Evolutionary conservation across 176 grass and related monocot species (phyloP), one percentile per base, ranked within the genome.

Genomic region (Alopecurus myosuroides): DNA sequence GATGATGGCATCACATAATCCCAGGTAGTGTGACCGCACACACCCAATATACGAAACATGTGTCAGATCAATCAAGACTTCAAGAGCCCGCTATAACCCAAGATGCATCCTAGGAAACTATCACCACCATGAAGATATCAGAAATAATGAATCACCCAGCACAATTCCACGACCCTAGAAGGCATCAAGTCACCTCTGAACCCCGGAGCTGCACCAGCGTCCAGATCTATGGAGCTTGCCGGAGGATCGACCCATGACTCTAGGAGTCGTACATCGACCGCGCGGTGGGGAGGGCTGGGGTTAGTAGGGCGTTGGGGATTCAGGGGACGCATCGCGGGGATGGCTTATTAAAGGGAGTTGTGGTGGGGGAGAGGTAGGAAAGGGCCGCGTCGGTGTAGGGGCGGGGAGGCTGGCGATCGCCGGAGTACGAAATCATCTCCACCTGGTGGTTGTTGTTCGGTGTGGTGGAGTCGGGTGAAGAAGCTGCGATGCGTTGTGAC

Each of bases 161-260:
- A 52, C 42, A 37, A 46, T 49, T 49, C 33, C 22, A 52, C 11
- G 15, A n/a, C 1, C 15, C 57, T 11, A 77, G 22, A 52, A 46
- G 70, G 29, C 30, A 20, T 4, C 17, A n/a, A 8, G 68, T 73
- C 78, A 87, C 68, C 77, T 77, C 14, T 12, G 33, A 66, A 41
- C 31, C 44, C 57, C 44, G 58, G 15, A 0, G 46, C 48, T 1
- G 22, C n/a, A 2, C 70, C 39, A 22, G 33, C 17, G 23, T 26
- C 15, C 19, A 74, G 30, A 36, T 60, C 15, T 41, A 85, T 53
- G 61, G 81, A 88, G 70, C 29, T 90, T 11, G 65, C 50, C 31
- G 62, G 82, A 4, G 87, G 91, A 37, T 90, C 81, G 17, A 81
- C 56, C 86, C 86, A 82, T n/a, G n/a, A n/a, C n/a, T n/a, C n/a